Conservation (phyloP, 257 asterid genomes). For the Pogostemon cablin region DNA sequence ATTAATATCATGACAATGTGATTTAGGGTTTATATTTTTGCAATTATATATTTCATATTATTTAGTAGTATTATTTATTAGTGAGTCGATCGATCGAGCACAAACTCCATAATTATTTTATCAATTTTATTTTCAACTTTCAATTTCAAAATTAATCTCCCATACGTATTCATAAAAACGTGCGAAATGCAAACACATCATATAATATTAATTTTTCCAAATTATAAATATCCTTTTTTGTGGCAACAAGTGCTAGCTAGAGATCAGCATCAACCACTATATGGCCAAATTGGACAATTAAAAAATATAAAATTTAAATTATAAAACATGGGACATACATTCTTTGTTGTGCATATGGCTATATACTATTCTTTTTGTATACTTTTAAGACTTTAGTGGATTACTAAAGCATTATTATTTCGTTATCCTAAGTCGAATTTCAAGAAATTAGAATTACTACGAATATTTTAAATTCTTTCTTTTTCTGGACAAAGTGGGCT, state of each 20-base stretch:
- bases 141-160: too few species aligned
- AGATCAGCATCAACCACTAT: slow-evolving; percentile 12
- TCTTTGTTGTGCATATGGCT: background rate
- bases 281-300: slow-evolving; percentile 15
- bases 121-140: too few species aligned
- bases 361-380: background rate
- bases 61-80: too few species aligned
- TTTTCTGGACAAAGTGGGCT: slow-evolving; percentile 6
- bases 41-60: too few species aligned
- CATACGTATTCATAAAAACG: too few species aligned
- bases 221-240: background rate
- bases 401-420: background rate
- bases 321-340: slow-evolving; percentile 21
- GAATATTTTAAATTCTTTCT: background rate
- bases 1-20: too few species aligned
- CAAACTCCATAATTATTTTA: too few species aligned
- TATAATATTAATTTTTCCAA: background rate
- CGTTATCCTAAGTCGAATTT: background rate
- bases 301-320: background rate
- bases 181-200: background rate
- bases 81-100: too few species aligned
- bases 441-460: slow-evolving; percentile 7
- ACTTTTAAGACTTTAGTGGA: too few species aligned
- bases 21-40: too few species aligned
- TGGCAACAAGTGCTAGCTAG: background rate